These are phyloP conservation scores for Simplicillium aogashimaense DNA, from an alignment of 2,329 filamentous ascomycete genomes.

Conservation along the genomic window DNA sequence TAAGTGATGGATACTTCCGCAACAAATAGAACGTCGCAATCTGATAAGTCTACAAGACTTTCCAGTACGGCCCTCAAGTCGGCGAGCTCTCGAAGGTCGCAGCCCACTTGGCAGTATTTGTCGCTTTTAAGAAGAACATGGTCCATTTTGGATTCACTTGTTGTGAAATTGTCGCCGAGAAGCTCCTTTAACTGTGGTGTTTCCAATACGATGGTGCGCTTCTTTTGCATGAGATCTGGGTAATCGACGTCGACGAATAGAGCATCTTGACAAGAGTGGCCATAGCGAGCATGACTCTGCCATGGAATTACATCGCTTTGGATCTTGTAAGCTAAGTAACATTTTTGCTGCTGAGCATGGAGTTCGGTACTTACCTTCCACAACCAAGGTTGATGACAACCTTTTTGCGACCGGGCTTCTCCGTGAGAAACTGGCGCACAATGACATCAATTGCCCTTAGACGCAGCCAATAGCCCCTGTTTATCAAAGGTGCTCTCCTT, in stretches of 20 bases:
- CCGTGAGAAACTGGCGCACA: constrained; percentile 62
- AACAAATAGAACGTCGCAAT: constrained; percentile 63
- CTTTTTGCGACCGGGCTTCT: constrained; percentile 45
- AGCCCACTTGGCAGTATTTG: constrained; percentile 70
- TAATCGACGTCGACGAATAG: constrained; percentile 84
- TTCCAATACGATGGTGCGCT: constrained; percentile 55
- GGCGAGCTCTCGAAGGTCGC: constrained; percentile 62
- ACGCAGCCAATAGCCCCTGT: constrained; percentile 79
- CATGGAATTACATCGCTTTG: constrained; percentile 80
- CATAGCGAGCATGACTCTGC: constrained; percentile 64
- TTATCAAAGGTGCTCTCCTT: constrained; percentile 77
- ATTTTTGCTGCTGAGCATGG: constrained; percentile 1
- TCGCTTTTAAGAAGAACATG: constrained; percentile 53
- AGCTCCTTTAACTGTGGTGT: constrained; percentile 44
- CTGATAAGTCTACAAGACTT: constrained; percentile 43
- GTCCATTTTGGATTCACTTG: constrained; percentile 28
- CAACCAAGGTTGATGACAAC: constrained; percentile 78
- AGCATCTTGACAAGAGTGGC: constrained; percentile 43
- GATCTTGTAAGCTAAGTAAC: background rate
- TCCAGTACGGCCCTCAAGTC: constrained; percentile 51
- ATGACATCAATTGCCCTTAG: constrained; percentile 72
- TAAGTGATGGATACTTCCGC: constrained; percentile 90
- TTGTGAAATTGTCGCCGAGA: constrained; percentile 17
- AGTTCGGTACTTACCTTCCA: constrained; percentile 60
- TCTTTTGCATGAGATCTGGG: constrained; percentile 66